Base-by-base conservation (phyloP, 768 basidiomycete genomes). In the Mycena polygramma region DNA sequence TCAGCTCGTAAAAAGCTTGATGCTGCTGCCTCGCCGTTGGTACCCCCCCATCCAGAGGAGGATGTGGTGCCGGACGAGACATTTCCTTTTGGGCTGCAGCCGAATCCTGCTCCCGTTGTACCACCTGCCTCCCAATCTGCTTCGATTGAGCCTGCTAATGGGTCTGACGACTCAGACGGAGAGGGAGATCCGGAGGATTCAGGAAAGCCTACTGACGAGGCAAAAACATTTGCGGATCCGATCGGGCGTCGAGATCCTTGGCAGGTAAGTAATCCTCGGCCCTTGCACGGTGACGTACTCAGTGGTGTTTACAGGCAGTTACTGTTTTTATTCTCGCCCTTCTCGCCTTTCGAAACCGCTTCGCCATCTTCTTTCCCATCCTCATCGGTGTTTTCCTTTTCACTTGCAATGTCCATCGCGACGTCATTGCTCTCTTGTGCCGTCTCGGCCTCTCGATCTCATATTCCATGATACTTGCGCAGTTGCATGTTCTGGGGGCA, bases 231-330 rank as follows among this genome's bases (percentile, higher is more conserved):
- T 14, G 6, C 15, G 0, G 7, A 6, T 19, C 9, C 35, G 19
- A 52, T 63, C 19, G 62, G 62, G 5, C 62, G 52, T 4, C 62
- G 62, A 8, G 62, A 63, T 15, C 62, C 62, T 0, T 63, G 62
- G 62, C 62, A 63, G 62, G 62, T 54, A 45, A 1, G 26, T 7
- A 7, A 17, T 13, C 1, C 2, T 61, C 37, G 1, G n/a, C 17
- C 10, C 1, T 15, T 20, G n/a, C 22, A 8, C n/a, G n/a, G n/a
- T n/a, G n/a, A n/a, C n/a, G n/a, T n/a, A 5, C 2, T 41, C 41
- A 41, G 0, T 49, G 9, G 6, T 36, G 2, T n/a, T 3, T 43
- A 1, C 24, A 63, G 62, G 52, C 62, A 9, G 62, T 63, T 24
- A 63, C 62, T 7, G 52, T 20, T 1, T 41, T 22, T 0, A 64